Evolutionary conservation across 495 filamentous ascomycete species (phyloP).

Genomic region (Amphirosellinia nigrospora): DNA sequence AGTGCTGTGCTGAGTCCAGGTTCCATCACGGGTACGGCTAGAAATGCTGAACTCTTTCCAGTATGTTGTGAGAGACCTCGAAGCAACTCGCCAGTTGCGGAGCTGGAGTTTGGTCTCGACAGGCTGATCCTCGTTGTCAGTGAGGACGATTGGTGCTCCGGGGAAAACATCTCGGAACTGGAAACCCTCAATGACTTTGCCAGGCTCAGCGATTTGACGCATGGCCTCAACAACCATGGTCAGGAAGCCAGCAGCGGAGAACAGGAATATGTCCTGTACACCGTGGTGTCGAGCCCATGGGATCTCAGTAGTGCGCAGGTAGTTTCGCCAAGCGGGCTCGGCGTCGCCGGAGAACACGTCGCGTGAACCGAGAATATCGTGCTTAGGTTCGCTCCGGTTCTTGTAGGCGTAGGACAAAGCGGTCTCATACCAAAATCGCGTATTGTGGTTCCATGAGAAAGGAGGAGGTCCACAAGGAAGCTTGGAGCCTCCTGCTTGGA

Average conservation of each 20-base stretch:
- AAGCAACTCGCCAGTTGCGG: conserved; percentile 35
- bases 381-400: conserved; percentile 42
- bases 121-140: conserved; percentile 37
- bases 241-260: conserved; percentile 53
- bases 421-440: conserved; percentile 48
- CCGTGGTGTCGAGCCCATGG: conserved; percentile 55
- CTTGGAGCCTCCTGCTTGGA: conserved; percentile 27
- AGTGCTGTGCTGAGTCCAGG: conserved; percentile 40
- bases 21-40: conserved; percentile 33
- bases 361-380: conserved; percentile 54
- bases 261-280: conserved; percentile 47
- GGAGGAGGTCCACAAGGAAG: conserved; percentile 42
- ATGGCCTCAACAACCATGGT: conserved; percentile 57
- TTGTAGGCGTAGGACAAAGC: conserved; percentile 50
- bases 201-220: conserved; percentile 44
- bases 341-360: conserved; percentile 38
- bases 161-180: conserved; percentile 40
- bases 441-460: conserved; percentile 49
- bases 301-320: conserved; percentile 42
- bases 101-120: conserved; percentile 48
- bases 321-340: conserved; percentile 51
- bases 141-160: conserved; percentile 44
- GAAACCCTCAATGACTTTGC: conserved; percentile 32
- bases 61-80: conserved; percentile 35
- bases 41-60: conserved; percentile 38